Percentiles rank a stretch among this genome's conserved stretches.
Conservation (phyloP, 371 early-diverging fungal species). For the Saksenaea vasiformis region DNA sequence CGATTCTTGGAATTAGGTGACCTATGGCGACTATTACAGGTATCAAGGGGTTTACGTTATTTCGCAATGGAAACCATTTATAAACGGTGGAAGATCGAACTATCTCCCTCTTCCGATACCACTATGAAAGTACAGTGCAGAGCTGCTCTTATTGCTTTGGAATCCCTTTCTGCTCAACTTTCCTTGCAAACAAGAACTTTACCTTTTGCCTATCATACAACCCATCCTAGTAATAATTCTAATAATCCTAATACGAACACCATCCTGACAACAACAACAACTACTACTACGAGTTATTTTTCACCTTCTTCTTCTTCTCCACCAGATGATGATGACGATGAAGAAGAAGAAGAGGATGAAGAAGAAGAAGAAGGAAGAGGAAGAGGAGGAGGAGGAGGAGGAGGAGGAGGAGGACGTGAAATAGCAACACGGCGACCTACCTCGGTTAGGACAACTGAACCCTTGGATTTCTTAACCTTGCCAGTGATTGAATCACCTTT, state of each 20-base stretch:
- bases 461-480: neutral
- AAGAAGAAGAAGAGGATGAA: conserved; percentile 7
- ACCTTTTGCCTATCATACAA: conserved; percentile 6
- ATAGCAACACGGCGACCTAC: neutral
- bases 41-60: conserved; percentile 27
- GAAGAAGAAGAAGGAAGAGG: conserved; percentile 14
- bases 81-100: conserved; percentile 43
- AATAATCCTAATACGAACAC: neutral
- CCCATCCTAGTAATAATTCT: neutral
- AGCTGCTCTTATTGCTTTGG: conserved; percentile 38
- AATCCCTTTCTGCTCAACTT: conserved; percentile 29
- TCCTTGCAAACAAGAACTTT: conserved; percentile 18
- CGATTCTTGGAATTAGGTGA: conserved; percentile 39
- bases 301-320: conserved; percentile 8
- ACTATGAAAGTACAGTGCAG: conserved; percentile 45
- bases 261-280: neutral
- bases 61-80: conserved; percentile 38
- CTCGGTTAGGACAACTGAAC: conserved; percentile 1
- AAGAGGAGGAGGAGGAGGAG: conserved; percentile 11
- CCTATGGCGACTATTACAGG: conserved; percentile 39
- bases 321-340: conserved; percentile 13
- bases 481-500: neutral
- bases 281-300: neutral
- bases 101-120: conserved; percentile 17
- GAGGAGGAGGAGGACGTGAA: conserved; percentile 9